Base-by-base conservation (phyloP, 257 asterid genomes). In the Fraxinus americana region DNA sequence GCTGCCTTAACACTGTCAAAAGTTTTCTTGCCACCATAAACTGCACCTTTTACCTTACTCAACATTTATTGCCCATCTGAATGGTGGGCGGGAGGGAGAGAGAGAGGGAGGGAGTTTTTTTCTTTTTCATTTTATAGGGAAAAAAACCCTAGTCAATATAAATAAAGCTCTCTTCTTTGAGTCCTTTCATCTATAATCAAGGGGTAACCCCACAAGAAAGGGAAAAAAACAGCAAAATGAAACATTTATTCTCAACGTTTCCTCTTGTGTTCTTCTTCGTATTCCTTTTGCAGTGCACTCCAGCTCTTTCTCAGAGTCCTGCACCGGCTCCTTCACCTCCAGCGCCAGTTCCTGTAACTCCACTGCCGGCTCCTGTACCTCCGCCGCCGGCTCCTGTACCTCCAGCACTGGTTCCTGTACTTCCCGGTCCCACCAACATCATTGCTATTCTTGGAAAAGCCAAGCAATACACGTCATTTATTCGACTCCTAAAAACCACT, bases 381-480 rank as follows among this genome's bases (percentile, higher is more conserved):
- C 87, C 88, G 25, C 84, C 89, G 0, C 79, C 84, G 7, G 84
- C 91, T 38, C 88, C 91, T 7, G 11, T 7, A 2, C 25, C 81
- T 63, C 83, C 86, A 0, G 73, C 86, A 2, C 89, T 83, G 5
- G 76, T 87, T 16, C 89, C 89, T 2, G 84, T 85, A 1, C 83
- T 84, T 25, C 87, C 88, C 16, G 86, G 89, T 0, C 80, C 43
- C 1, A 52, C 88, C 32, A 87, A 91, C 52, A 73, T 91, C 63
- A 87, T 87, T 0, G 81, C 87, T 41, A 84, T 91, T 74, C 92
- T 91, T 14, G 89, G 83, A n/a, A 89, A 89, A 74, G 88, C 89
- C 10, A 82, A 89, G 11, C 85, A 77, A 23, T 91, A 79, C 71
- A 59, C 83, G 17, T 85, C 85, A 16, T 86, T 91, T 80, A 87